Percentiles rank a stretch among this genome's conserved stretches.
phyloP scores from a whole-genome alignment of 805 yeast genomes.

The Sungouiella thailandica region DNA sequence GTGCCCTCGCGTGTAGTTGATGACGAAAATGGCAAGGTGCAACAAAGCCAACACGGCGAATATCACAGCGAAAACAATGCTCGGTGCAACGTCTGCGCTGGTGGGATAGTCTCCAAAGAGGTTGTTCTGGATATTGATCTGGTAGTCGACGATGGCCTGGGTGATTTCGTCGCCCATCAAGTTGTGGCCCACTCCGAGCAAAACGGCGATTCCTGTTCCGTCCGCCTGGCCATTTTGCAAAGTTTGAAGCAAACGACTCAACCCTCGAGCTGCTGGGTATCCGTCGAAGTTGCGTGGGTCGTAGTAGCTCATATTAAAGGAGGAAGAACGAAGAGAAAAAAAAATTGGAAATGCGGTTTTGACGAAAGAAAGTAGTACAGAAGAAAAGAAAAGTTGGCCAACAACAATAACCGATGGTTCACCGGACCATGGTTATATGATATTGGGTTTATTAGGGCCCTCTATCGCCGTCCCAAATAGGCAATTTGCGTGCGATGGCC shows the following conservation, averaged over 20 bases:
- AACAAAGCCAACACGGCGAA: conserved; percentile 12
- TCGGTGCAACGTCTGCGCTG: conserved; percentile 14
- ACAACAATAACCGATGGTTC: no score
- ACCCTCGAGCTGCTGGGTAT: conserved; percentile 14
- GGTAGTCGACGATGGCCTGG: conserved; percentile 8
- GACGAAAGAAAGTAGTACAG: no score
- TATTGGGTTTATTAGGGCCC: no score
- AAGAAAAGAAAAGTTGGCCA: no score
- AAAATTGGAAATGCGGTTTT: no score
- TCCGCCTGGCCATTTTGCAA: conserved; percentile 10
- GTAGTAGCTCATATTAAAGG: no score
- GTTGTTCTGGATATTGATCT: conserved; percentile 12
- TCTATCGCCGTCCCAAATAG: no score
- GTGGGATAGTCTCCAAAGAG: conserved; percentile 19
- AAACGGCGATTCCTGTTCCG: conserved; percentile 13
- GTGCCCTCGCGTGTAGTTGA: conserved; percentile 18
- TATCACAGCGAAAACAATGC: conserved; percentile 12
- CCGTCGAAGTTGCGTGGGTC: conserved; percentile 14
- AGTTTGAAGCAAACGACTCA: conserved; percentile 9
- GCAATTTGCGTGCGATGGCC: no score
- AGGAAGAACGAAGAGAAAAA: no score
- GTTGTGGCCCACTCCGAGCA: conserved; percentile 6
- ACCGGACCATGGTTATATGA: no score
- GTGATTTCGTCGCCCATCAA: conserved; percentile 11
- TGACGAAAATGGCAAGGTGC: conserved; percentile 12